These are phyloP conservation scores for Thymus quinquecostatus DNA, from an alignment of 257 asterid species.

Conservation along the genomic window DNA sequence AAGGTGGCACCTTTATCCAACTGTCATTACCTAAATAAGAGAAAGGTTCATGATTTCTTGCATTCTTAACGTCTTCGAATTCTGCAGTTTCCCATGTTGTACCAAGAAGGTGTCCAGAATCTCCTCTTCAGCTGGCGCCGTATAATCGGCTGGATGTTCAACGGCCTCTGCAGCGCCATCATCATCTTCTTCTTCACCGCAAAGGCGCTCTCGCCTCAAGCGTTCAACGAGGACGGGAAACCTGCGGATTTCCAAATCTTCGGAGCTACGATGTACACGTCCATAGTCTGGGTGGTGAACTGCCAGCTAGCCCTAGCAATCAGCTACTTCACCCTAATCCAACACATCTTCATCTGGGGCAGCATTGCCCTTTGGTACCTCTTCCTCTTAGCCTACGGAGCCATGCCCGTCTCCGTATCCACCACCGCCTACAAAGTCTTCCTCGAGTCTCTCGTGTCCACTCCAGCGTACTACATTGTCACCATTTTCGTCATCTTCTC, in stretches of 20 bases:
- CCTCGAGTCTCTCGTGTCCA: conserved; percentile 72
- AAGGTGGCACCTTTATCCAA: conserved; percentile 38
- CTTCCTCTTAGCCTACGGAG: conserved; percentile 75
- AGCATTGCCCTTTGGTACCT: conserved; percentile 81
- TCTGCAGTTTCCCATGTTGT: conserved; percentile 85
- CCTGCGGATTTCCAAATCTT: conserved; percentile 55
- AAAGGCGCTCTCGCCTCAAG: conserved; percentile 62
- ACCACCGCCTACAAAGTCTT: conserved; percentile 69
- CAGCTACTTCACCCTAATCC: conserved; percentile 85
- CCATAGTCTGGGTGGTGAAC: conserved; percentile 91
- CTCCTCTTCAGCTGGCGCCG: conserved; percentile 95
- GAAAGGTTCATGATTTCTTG: conserved; percentile 23
- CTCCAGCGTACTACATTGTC: conserved; percentile 64
- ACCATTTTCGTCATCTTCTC: conserved; percentile 54
- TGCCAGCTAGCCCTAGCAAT: conserved; percentile 87
- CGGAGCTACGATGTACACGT: conserved; percentile 87
- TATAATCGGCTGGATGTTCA: conserved; percentile 89
- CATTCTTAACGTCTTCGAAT: background rate
- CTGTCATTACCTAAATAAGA: background rate
- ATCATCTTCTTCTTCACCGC: conserved; percentile 82
- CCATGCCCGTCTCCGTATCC: conserved; percentile 50
- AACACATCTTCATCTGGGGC: conserved; percentile 89
- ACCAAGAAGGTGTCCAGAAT: conserved; percentile 95
- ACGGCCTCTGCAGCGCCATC: conserved; percentile 63
- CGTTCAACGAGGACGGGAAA: conserved; percentile 65